These are phyloP conservation scores for Posidonia australis DNA, from an alignment of 106 monocot species.

Conservation along the genomic window DNA sequence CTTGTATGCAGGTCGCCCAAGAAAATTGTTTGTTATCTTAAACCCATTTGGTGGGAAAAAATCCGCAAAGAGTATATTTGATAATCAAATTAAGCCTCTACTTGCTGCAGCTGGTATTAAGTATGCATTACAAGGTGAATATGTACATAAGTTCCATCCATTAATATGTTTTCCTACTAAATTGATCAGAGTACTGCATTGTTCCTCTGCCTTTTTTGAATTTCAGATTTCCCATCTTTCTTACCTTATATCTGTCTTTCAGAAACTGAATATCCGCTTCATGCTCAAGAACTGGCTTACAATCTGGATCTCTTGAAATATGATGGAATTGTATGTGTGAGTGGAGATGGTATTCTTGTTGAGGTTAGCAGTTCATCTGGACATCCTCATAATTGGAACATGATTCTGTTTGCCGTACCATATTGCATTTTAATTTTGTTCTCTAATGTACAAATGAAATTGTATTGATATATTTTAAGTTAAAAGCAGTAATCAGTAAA, in stretches of 20 bases:
- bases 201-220: neutral
- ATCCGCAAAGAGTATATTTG: constrained; percentile 44
- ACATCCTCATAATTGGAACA: too few relatives aligned
- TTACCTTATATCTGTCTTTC: neutral
- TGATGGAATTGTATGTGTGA: constrained; percentile 38
- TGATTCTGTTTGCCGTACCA: too few relatives aligned
- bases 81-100: constrained; percentile 51
- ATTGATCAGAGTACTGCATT: neutral
- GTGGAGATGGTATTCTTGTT: constrained; percentile 38
- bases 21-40: constrained; percentile 57
- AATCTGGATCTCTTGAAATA: constrained; percentile 20
- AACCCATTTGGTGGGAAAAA: constrained; percentile 91
- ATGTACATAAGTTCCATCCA: neutral
- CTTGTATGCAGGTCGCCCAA: constrained; percentile 56
- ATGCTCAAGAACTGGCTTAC: constrained; percentile 30
- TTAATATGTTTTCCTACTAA: neutral
- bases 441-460: too few relatives aligned
- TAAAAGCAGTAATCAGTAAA: too few relatives aligned
- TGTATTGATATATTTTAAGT: too few relatives aligned
- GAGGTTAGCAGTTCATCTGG: constrained; percentile 21
- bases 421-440: too few relatives aligned
- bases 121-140: constrained; percentile 69
- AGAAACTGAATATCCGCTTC: constrained; percentile 35
- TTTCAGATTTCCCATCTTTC: neutral
- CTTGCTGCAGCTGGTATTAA: constrained; percentile 53